Percentiles rank a stretch among this genome's conserved stretches.
phyloP scores from a whole-genome alignment of 495 filamentous ascomycete genomes.

The Penicillium samsonianum region DNA sequence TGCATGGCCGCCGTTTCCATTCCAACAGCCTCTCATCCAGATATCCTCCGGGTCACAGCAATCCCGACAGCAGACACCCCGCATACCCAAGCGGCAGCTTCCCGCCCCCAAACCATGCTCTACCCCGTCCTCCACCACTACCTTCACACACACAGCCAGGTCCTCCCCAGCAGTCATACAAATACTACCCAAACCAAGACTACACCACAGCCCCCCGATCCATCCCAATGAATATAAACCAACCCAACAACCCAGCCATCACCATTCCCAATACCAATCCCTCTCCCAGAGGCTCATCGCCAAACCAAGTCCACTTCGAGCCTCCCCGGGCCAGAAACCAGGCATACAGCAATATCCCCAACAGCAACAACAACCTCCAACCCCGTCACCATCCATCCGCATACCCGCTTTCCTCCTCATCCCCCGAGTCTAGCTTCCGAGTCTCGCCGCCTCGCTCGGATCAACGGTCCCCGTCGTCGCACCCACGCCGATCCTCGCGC shows the following conservation, averaged over 20 bases:
- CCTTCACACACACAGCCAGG: background rate
- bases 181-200: slow-evolving; percentile 11
- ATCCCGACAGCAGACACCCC: slow-evolving; percentile 7
- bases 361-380: slow-evolving; percentile 14
- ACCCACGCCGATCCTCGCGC: slow-evolving; percentile 14
- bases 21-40: slow-evolving; percentile 22
- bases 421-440: slow-evolving; percentile 22
- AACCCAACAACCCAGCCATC: slow-evolving; percentile 6
- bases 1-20: slow-evolving; percentile 17
- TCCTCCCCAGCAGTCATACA: slow-evolving; percentile 13
- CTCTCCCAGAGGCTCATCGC: slow-evolving; percentile 22
- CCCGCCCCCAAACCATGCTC: slow-evolving; percentile 19
- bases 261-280: slow-evolving; percentile 12
- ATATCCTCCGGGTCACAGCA: slow-evolving; percentile 10
- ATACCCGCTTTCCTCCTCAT: slow-evolving; percentile 29
- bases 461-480: slow-evolving; percentile 22
- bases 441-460: slow-evolving; percentile 20
- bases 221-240: slow-evolving; percentile 16
- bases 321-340: slow-evolving; percentile 13
- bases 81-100: slow-evolving; percentile 20
- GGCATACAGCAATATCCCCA: slow-evolving; percentile 14
- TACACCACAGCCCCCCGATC: slow-evolving; percentile 18
- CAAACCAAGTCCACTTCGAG: slow-evolving; percentile 21
- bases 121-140: slow-evolving; percentile 11
- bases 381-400: slow-evolving; percentile 20